Evolutionary conservation across 2,329 filamentous ascomycete genomes (phyloP), one percentile per base, ranked within the genome.

Genomic region (Tricladium varicosporioides): DNA sequence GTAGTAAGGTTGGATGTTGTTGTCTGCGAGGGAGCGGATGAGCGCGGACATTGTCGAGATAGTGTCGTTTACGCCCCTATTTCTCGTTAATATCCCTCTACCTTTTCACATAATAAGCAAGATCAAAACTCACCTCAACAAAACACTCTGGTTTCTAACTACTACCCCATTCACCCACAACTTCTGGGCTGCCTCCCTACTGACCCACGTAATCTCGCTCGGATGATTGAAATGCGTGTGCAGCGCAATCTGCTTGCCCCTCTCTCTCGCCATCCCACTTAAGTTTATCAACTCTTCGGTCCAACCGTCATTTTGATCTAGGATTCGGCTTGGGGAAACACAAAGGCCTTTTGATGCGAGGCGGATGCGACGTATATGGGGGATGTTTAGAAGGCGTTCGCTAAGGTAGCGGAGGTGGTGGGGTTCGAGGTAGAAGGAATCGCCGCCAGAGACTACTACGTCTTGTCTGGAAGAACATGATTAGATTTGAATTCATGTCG

Each of bases 151-250:
- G 67, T 86, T 86, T 27, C 83, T 75, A 9, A 86, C 79, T 11
- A 74, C 79, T 5, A 86, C 75, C 2, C 78, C 78, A 5, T 76
- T 74, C 57, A 77, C 72, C 60, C 78, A 76, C 8, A 86, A 70
- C 61, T 72, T 75, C 54, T 76, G 77, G 27, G 78, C 75, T 1
- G 83, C 84, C 48, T 71, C 67, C 61, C 75, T 70, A 0, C 80
- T 82, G 22, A 85, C 72, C 83, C 83, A 87, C 3, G 81, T 82
- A 54, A 86, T 79, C 67, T 87, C 84, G 40, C 76, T 76, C 0
- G 82, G 78, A 60, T 86, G 82, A 63, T 87, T 86, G 70, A 87
- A 84, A 64, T 87, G 85, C 0, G 84, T 87, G 65, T 87, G 84
- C 53, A 86, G 71, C 3, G 82, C 83, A 61, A 86, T 77, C 51